Percentiles rank a stretch among this genome's conserved stretches.
Evolutionary conservation across 192 early-diverging fungal species (phyloP).

Genomic region (Coemansia sp.): DNA sequence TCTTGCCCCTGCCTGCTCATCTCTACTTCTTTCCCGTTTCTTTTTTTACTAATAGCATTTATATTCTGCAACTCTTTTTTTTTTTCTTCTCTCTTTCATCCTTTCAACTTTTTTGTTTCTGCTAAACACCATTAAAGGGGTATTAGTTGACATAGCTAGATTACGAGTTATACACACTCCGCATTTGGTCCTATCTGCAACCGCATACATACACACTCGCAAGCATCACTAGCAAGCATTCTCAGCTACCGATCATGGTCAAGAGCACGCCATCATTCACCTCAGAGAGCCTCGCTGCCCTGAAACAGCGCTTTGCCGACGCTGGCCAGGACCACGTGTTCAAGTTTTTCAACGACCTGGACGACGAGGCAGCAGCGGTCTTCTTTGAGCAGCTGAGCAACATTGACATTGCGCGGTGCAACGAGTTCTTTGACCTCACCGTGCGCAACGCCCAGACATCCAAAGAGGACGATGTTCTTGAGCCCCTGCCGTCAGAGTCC

Average conservation of each 20-base stretch:
- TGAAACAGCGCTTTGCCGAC: constrained; percentile 63
- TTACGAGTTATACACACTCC: constrained; percentile 2
- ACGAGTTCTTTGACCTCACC: constrained; percentile 80
- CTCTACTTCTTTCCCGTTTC: background rate
- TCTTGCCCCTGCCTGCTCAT: background rate
- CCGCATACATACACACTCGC: background rate
- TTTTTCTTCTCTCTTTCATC: constrained; percentile 5
- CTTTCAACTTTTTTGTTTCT: constrained; percentile 2
- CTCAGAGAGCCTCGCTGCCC: constrained; percentile 42
- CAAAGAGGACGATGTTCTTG: constrained; percentile 57
- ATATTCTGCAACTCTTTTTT: background rate
- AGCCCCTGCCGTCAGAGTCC: constrained; percentile 73
- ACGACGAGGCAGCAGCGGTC: constrained; percentile 54
- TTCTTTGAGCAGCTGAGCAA: constrained; percentile 67
- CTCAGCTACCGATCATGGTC: constrained; percentile 26
- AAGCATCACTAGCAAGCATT: too few relatives aligned
- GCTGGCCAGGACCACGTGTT: constrained; percentile 90
- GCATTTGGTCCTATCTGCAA: background rate
- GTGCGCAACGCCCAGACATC: constrained; percentile 48
- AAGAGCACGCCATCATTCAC: constrained; percentile 47
- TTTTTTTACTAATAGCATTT: too few relatives aligned
- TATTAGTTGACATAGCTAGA: too few relatives aligned
- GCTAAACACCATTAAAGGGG: too few relatives aligned
- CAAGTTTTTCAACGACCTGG: constrained; percentile 73
- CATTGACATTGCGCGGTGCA: constrained; percentile 80